A percentile compares a stretch with the other conserved stretches of the same genome.
These are phyloP conservation scores for Sphagnum contortum DNA, from an alignment of 225 moss, liverwort and hornwort genomes.

Conservation along the genomic window DNA sequence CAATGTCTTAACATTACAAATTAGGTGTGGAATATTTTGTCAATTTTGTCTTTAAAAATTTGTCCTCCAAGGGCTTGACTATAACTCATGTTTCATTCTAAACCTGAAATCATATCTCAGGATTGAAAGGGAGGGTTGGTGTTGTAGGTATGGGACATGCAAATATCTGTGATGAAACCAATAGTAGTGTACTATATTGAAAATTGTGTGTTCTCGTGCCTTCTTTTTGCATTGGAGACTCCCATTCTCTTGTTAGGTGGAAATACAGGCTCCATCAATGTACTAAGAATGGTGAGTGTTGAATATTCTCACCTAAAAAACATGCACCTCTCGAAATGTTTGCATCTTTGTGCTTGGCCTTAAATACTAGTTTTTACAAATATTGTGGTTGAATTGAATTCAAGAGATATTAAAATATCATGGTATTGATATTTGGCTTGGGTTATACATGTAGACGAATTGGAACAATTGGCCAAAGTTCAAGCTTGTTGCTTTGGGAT, in stretches of 20 bases:
- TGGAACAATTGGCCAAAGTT: no score
- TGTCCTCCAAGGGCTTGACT: neutral
- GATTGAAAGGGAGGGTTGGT: neutral
- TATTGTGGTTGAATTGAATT: neutral
- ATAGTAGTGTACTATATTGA: conserved; percentile 67
- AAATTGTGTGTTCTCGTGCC: conserved; percentile 62
- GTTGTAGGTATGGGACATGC: conserved; percentile 88
- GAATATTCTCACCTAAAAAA: neutral
- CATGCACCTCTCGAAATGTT: neutral
- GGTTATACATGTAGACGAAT: no score
- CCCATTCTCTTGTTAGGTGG: conserved; percentile 66
- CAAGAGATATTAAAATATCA: neutral
- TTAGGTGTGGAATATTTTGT: neutral
- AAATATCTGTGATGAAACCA: conserved; percentile 83
- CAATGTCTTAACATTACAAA: neutral
- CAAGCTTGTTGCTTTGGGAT: neutral
- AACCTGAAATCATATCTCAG: no score
- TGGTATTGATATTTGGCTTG: neutral
- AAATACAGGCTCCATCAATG: conserved; percentile 53
- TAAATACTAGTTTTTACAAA: neutral
- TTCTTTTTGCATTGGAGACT: conserved; percentile 72
- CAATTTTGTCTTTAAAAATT: neutral
- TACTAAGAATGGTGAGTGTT: conserved; percentile 60
- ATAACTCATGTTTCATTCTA: no score
- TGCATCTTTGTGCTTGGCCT: neutral